These are phyloP conservation scores for Talaromyces nanjingensis DNA, from an alignment of 495 filamentous ascomycete genomes.

Conservation along the genomic window DNA sequence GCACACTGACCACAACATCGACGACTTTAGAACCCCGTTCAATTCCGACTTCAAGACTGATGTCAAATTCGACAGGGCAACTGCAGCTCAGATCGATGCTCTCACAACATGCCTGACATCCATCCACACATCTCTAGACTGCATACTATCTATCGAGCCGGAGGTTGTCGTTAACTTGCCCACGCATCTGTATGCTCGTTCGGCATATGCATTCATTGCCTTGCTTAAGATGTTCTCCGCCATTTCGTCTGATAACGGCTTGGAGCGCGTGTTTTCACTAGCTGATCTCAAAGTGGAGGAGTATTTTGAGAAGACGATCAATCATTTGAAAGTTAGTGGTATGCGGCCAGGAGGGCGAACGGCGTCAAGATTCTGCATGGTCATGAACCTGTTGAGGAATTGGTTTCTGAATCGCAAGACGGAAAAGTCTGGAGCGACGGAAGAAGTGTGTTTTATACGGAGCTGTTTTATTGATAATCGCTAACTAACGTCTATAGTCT, in stretches of 20 bases:
- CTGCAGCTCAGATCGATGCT: constrained; percentile 58
- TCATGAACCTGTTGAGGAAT: constrained; percentile 64
- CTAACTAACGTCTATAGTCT: not conserved
- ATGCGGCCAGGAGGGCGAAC: constrained; percentile 59
- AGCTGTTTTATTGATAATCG: constrained; percentile 2
- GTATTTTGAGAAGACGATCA: constrained; percentile 61
- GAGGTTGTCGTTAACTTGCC: constrained; percentile 62
- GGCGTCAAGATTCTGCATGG: constrained; percentile 68
- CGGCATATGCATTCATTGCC: constrained; percentile 76
- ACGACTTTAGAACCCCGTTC: constrained; percentile 50
- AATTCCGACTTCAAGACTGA: constrained; percentile 28
- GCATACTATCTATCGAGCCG: constrained; percentile 55
- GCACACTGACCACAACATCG: constrained; percentile 60
- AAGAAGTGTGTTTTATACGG: not conserved
- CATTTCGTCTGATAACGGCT: constrained; percentile 55
- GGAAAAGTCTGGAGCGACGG: constrained; percentile 14
- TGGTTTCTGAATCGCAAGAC: constrained; percentile 56
- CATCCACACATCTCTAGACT: constrained; percentile 68
- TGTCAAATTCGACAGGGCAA: constrained; percentile 26
- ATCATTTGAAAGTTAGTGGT: constrained; percentile 58
- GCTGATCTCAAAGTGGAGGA: constrained; percentile 68
- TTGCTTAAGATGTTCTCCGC: constrained; percentile 85
- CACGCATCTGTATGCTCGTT: constrained; percentile 68
- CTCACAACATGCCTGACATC: constrained; percentile 63
- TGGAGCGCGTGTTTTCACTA: constrained; percentile 71